phyloP scores from a whole-genome alignment of 2,329 filamentous ascomycete genomes.

The Fusarium duplospermum region DNA sequence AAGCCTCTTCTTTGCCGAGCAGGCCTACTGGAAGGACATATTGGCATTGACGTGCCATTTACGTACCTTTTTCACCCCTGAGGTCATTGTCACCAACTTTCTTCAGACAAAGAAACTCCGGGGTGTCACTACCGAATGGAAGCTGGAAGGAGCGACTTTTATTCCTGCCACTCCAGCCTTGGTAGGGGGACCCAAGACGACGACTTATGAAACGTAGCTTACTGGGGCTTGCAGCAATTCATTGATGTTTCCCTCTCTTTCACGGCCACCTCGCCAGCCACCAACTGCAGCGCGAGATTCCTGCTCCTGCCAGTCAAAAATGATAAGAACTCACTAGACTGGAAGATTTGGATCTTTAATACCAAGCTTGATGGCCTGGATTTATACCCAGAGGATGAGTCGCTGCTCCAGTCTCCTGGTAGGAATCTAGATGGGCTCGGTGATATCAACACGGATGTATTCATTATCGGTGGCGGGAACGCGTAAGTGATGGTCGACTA shows the following conservation, averaged over 20 bases:
- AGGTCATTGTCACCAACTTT: neutral
- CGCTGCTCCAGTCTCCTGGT: neutral
- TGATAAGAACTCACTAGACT: neutral
- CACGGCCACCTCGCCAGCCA: neutral
- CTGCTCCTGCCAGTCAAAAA: conserved; percentile 8
- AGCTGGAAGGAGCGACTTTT: conserved; percentile 18
- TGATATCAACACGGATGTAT: conserved; percentile 6
- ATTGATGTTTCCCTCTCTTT: conserved; percentile 15
- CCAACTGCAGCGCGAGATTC: conserved; percentile 8
- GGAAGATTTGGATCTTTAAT: conserved; percentile 37
- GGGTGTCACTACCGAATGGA: neutral
- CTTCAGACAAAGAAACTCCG: neutral
- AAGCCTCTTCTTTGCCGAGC: conserved; percentile 9
- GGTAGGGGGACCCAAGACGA: neutral
- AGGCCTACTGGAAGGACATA: conserved; percentile 34
- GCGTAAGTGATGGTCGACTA: neutral
- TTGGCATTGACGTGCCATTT: conserved; percentile 31
- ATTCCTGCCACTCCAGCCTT: conserved; percentile 24
- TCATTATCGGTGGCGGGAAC: conserved; percentile 35
- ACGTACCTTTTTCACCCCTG: conserved; percentile 11
- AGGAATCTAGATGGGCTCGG: neutral
- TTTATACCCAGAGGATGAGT: conserved; percentile 6
- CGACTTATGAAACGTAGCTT: neutral
- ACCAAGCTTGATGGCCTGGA: conserved; percentile 22
- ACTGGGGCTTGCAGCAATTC: conserved; percentile 20